Evolutionary conservation across 495 filamentous ascomycete species (phyloP), one percentile per base, ranked within the genome.

Genomic region (Tuber borchii): DNA sequence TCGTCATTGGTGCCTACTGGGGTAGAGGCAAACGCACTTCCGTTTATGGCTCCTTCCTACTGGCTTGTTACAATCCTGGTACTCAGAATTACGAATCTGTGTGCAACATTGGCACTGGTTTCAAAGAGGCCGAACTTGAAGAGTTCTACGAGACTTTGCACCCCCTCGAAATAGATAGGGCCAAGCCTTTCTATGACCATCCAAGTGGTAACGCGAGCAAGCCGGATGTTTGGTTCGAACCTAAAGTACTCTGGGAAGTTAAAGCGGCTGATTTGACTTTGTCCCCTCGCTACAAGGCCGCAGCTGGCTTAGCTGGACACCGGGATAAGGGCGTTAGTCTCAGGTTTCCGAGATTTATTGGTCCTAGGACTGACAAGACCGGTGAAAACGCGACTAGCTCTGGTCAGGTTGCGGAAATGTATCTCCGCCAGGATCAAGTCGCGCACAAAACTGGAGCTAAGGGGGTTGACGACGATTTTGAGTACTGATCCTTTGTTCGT

Each of bases 211-310:
- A 90, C 44, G 94, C 96, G 81, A 91, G 97, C 80, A 95, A 98
- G 84, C 95, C 95, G 1, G 96, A 99, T 83, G 95, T 99, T 45
- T 99, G 95, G 95, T 96, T 99, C 83, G 95, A 98, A 85, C 93
- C 95, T 6, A 89, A 90, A 42, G 89, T 92, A 69, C 96, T 99
- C 2, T 99, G 95, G 95, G 95, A 99, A 84, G 94, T 98, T 76
- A 97, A 95, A 85, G 93, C 95, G 19, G 95, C 95, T 3, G 95
- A 98, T 87, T 84, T 99, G 80, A 97, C 94, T 6, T 88, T 99
- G 8, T 94, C 91, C 77, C 95, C 95, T 56, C 87, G 94, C 43
- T 99, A 99, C 83, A 93, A 94, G 82, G 96, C 96, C 10, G 91
- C 89, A 0, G 89, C 90, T 71, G 89, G 88, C 20, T 84, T 91